phyloP scores from a whole-genome alignment of 2,329 filamentous ascomycete species.

The Xylaria polymorpha region DNA sequence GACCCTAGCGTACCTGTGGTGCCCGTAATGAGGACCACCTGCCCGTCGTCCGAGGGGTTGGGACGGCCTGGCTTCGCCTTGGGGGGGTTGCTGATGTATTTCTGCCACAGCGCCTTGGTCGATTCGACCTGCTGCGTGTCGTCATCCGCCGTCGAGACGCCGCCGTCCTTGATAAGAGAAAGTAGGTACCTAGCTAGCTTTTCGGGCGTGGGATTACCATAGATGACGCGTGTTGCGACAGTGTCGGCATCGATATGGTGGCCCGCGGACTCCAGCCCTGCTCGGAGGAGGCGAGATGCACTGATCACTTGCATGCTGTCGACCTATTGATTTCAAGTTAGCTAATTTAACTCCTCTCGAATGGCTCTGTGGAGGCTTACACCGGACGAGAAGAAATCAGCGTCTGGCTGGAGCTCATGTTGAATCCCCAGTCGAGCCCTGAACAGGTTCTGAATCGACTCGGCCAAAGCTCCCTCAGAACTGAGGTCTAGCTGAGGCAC shows the following conservation, averaged over 20 bases:
- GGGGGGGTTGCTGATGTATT: conserved; percentile 52
- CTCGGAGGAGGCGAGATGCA: conserved; percentile 52
- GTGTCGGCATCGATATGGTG: conserved; percentile 51
- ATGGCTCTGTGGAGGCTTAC: conserved; percentile 25
- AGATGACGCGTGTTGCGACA: conserved; percentile 55
- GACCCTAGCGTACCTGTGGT: conserved; percentile 62
- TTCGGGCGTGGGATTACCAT: conserved; percentile 53
- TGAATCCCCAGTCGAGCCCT: conserved; percentile 43
- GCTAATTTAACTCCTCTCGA: neutral
- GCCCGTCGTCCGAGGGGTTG: conserved; percentile 49
- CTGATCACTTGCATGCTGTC: conserved; percentile 58
- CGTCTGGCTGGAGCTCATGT: conserved; percentile 49
- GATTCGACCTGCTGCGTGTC: conserved; percentile 41
- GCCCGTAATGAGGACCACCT: conserved; percentile 60
- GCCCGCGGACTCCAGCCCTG: conserved; percentile 50
- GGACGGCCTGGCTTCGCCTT: conserved; percentile 43
- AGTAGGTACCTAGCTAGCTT: conserved; percentile 52
- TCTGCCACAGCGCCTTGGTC: conserved; percentile 52
- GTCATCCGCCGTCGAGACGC: conserved; percentile 1
- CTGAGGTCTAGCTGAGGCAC: conserved; percentile 47
- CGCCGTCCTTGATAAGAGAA: conserved; percentile 41
- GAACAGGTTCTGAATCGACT: conserved; percentile 51
- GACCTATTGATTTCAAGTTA: conserved; percentile 40
- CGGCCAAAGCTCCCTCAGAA: conserved; percentile 46
- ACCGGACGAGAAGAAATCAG: conserved; percentile 55